Conservation (phyloP, 345 rosid genomes). For the Citrus sinensis region DNA sequence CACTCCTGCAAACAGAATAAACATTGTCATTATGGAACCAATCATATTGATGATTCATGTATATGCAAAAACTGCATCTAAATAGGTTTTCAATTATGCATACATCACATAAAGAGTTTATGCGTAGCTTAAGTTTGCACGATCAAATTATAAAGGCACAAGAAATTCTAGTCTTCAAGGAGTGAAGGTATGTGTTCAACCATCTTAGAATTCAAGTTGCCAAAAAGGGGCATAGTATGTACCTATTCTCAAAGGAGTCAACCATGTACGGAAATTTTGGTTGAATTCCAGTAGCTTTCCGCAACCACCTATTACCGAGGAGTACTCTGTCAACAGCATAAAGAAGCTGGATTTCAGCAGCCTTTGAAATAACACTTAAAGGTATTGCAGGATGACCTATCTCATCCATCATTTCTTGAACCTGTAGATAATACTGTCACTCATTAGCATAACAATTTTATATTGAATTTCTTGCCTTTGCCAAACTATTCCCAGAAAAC, state of each 20-base stretch:
- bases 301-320: slow-evolving; percentile 88
- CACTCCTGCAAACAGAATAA: slow-evolving; percentile 55
- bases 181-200: slow-evolving; percentile 10
- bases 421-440: slow-evolving; percentile 39
- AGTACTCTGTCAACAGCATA: slow-evolving; percentile 79
- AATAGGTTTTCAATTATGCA: neutral
- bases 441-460: neutral
- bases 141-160: neutral
- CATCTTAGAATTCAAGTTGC: neutral
- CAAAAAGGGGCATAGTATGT: slow-evolving; percentile 7
- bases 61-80: neutral
- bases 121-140: neutral
- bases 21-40: neutral
- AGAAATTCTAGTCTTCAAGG: neutral
- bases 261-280: slow-evolving; percentile 87
- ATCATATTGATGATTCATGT: neutral
- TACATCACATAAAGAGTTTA: neutral
- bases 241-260: slow-evolving; percentile 95
- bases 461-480: neutral
- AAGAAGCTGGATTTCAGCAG: slow-evolving; percentile 86
- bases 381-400: slow-evolving; percentile 82
- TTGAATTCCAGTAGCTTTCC: slow-evolving; percentile 91
- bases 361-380: slow-evolving; percentile 85
- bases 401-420: slow-evolving; percentile 93
- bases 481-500: neutral